Percentiles rank a stretch among this genome's conserved stretches.
These are phyloP conservation scores for Lactifluus volemus DNA, from an alignment of 768 basidiomycete species.

Conservation along the genomic window DNA sequence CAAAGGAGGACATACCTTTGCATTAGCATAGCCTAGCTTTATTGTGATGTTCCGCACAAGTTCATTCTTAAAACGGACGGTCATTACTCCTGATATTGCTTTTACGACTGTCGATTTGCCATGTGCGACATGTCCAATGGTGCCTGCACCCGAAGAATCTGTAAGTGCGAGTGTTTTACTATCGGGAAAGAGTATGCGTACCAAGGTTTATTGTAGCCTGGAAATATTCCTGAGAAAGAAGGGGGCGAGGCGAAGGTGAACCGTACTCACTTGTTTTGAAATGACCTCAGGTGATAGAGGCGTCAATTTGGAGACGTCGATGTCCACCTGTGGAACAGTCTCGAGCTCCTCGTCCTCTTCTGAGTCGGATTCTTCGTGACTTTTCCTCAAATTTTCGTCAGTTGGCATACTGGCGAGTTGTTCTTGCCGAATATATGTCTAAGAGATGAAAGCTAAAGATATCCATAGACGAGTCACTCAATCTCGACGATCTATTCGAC, in stretches of 20 bases:
- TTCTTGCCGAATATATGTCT: neutral
- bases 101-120: conserved; percentile 96
- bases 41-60: conserved; percentile 98
- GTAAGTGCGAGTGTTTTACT: neutral
- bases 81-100: conserved; percentile 97
- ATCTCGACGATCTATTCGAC: neutral
- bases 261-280: conserved; percentile 68
- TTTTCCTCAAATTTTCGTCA: conserved; percentile 60
- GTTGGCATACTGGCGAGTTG: conserved; percentile 41
- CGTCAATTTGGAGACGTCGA: conserved; percentile 76
- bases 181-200: conserved; percentile 25
- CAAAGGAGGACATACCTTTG: conserved; percentile 59
- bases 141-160: conserved; percentile 43
- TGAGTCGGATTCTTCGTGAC: conserved; percentile 58
- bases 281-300: conserved; percentile 87
- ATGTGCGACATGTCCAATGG: conserved; percentile 98
- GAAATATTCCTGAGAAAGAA: neutral
- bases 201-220: conserved; percentile 95
- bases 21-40: conserved; percentile 98
- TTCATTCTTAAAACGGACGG: conserved; percentile 98
- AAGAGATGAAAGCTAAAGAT: neutral
- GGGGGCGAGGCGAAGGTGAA: neutral
- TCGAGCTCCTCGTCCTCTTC: conserved; percentile 52
- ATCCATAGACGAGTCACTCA: neutral
- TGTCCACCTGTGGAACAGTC: conserved; percentile 53